Conservation (phyloP, 2,329 filamentous ascomycete genomes). For the Xylaria sp. region DNA sequence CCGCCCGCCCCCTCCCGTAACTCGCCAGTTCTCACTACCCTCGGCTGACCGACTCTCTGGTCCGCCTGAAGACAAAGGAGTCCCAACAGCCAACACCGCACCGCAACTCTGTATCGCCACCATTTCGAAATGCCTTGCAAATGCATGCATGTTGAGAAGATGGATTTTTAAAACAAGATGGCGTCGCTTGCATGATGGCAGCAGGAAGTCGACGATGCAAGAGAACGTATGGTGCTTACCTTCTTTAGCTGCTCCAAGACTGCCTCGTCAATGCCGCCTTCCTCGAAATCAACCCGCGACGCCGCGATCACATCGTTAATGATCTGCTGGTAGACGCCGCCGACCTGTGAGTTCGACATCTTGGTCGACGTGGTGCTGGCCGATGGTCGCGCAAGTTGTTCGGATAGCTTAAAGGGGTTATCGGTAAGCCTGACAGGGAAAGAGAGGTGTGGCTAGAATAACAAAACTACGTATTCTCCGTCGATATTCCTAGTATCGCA, state of each 20-base stretch:
- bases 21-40: constrained; percentile 53
- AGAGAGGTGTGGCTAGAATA: neutral
- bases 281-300: constrained; percentile 95
- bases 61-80: constrained; percentile 29
- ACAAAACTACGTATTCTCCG: constrained; percentile 27
- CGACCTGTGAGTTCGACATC: constrained; percentile 72
- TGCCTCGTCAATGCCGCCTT: constrained; percentile 88
- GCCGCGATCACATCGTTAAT: constrained; percentile 89
- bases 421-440: neutral
- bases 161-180: constrained; percentile 4
- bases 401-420: constrained; percentile 1
- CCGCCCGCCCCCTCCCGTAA: constrained; percentile 57
- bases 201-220: constrained; percentile 6
- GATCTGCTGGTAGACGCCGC: constrained; percentile 81
- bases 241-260: constrained; percentile 87
- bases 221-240: constrained; percentile 65
- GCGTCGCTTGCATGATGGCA: constrained; percentile 9
- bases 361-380: constrained; percentile 38
- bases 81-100: constrained; percentile 25
- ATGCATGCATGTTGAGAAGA: neutral
- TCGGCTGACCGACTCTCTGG: constrained; percentile 45
- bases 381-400: constrained; percentile 18
- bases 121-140: neutral
- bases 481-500: constrained; percentile 6
- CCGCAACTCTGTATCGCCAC: neutral